phyloP scores from a whole-genome alignment of 2,329 filamentous ascomycete genomes.

The Graphium sp. region DNA sequence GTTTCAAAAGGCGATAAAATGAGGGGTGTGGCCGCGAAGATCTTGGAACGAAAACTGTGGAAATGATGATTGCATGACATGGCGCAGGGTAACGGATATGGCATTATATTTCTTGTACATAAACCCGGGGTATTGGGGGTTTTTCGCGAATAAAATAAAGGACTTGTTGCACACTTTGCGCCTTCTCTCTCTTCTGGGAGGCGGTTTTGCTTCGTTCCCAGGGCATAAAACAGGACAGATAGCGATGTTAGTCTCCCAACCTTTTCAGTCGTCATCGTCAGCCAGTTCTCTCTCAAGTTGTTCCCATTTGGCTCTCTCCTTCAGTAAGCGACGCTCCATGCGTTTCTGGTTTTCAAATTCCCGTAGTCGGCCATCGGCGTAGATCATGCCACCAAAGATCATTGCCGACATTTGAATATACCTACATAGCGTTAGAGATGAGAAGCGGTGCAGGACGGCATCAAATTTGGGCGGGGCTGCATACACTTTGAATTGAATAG shows the following conservation, averaged over 20 bases:
- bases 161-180: too few relatives aligned
- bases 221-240: too few relatives aligned
- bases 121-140: too few relatives aligned
- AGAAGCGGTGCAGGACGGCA: not conserved
- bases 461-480: constrained; percentile 11
- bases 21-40: too few relatives aligned
- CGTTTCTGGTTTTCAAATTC: constrained; percentile 50
- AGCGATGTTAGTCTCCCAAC: too few relatives aligned
- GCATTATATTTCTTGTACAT: too few relatives aligned
- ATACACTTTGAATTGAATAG: constrained; percentile 64
- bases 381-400: constrained; percentile 62
- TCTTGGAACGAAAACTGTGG: too few relatives aligned
- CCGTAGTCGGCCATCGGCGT: constrained; percentile 53
- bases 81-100: too few relatives aligned
- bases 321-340: constrained; percentile 43
- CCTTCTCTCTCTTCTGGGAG: too few relatives aligned
- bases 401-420: constrained; percentile 77
- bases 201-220: too few relatives aligned
- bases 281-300: constrained; percentile 45
- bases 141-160: too few relatives aligned
- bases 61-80: too few relatives aligned
- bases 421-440: constrained; percentile 20
- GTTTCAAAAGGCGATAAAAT: constrained; percentile 35
- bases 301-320: constrained; percentile 53
- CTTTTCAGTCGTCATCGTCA: constrained; percentile 18